Conservation (phyloP, 768 basidiomycete species). For the Boletus sp. region DNA sequence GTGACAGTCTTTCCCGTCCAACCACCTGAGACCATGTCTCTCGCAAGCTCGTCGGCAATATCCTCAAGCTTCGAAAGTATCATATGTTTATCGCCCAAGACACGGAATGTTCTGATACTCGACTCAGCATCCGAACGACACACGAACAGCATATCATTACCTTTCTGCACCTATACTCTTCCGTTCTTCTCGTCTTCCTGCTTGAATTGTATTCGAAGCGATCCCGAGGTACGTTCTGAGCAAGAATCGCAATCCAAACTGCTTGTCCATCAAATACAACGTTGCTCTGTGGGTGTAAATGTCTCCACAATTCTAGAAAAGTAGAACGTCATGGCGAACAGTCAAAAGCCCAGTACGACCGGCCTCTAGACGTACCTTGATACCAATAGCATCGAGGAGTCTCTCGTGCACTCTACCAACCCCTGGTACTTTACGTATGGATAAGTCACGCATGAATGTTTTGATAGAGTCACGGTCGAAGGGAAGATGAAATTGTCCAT, state of each 20-base stretch:
- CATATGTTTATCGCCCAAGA: conserved; percentile 58
- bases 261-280: conserved; percentile 81
- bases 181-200: conserved; percentile 72
- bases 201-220: conserved; percentile 76
- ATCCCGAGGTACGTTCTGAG: conserved; percentile 83
- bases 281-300: conserved; percentile 72
- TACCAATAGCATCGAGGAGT: conserved; percentile 79
- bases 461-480: conserved; percentile 63
- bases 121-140: not conserved
- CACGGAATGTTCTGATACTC: conserved; percentile 64
- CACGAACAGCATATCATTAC: conserved; percentile 33
- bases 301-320: conserved; percentile 79
- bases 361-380: conserved; percentile 49
- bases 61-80: conserved; percentile 78
- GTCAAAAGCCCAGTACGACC: not conserved
- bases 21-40: conserved; percentile 72
- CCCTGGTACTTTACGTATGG: conserved; percentile 85
- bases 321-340: not conserved
- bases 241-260: conserved; percentile 75
- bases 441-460: conserved; percentile 74
- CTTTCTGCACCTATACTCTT: conserved; percentile 93
- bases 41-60: conserved; percentile 75
- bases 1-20: conserved; percentile 90
- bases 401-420: conserved; percentile 90
- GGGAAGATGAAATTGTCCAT: conserved; percentile 80